Base-by-base conservation (phyloP, 2,329 filamentous ascomycete genomes). In the Esteya vermicola region DNA sequence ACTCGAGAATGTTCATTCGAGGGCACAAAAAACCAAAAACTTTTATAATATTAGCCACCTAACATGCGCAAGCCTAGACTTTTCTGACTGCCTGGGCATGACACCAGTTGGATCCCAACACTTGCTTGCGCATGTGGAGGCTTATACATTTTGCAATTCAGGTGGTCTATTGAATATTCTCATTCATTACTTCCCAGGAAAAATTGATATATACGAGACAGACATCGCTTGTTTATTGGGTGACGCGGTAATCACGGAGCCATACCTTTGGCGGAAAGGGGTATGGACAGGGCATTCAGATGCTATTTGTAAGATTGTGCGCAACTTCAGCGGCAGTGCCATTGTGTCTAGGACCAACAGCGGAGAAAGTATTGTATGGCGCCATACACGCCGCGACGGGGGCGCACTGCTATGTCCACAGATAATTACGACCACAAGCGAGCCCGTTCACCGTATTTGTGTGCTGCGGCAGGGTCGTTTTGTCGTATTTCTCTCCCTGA, bases 21-120 rank as follows among this genome's bases (percentile, higher is more conserved):
- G 79, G 52, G 64, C 68, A 25, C 75, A 73, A 48, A 74, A 73
- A 43, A 67, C 71, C 4, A 68, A 75, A 22, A 76, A 78, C 45
- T 73, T 89, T n/a, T 93, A 91, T 63, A 91, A 85, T 52, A 78
- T 95, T 49, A 77, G 85, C 2, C 83, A 93, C 52, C 72, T 88
- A 21, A 75, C 83, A 51, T 70, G 69, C 1, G 53, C 60, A 16
- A 61, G 69, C 40, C 62, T 78, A 28, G 62, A 67, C 28, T 65
- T 67, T 33, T 55, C 52, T 10, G 48, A 46, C 21, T 54, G 56
- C 27, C 31, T 60, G 9, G 26, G 18, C 14, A 12, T 32, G 1
- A 16, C 21, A 16, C 16, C 16, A 7, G 21, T 12, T 9, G 9
- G 35, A 8, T 10, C 9, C 3, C 10, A 10, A 6, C 34, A 14